These are phyloP conservation scores for Glomus cerebriforme DNA, from an alignment of 192 early-diverging fungal species.

Conservation along the genomic window DNA sequence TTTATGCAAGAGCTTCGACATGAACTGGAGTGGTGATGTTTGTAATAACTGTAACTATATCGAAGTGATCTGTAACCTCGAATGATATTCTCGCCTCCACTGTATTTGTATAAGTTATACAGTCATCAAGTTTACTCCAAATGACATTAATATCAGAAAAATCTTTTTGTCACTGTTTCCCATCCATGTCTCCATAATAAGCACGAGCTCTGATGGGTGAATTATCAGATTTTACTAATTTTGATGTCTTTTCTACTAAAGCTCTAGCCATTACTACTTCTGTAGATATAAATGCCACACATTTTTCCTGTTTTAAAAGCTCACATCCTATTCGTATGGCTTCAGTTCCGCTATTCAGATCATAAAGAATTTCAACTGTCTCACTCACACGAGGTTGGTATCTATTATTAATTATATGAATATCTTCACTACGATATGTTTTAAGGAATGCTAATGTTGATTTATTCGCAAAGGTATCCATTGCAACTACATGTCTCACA, in stretches of 20 bases:
- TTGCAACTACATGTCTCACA: too few species aligned
- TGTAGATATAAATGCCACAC: neutral
- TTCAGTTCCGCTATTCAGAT: neutral
- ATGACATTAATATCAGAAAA: conserved; percentile 24
- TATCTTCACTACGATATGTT: too few species aligned
- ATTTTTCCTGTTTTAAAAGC: conserved; percentile 18
- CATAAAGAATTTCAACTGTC: neutral
- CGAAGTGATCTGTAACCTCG: conserved; percentile 15
- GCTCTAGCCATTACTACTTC: too few species aligned
- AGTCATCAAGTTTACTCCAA: conserved; percentile 22
- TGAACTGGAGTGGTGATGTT: conserved; percentile 8
- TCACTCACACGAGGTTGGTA: neutral
- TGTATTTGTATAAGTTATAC: conserved; percentile 24
- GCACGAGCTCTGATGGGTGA: conserved; percentile 1
- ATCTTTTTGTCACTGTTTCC: conserved; percentile 9
- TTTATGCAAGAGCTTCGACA: conserved; percentile 20
- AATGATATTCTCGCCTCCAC: too few species aligned
- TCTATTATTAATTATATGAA: neutral
- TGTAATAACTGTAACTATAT: conserved; percentile 12
- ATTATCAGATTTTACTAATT: conserved; percentile 4
- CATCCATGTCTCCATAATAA: conserved; percentile 27
- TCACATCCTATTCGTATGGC: conserved; percentile 19
- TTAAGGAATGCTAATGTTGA: too few species aligned
- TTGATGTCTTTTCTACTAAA: neutral
- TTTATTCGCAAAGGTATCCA: too few species aligned